Evolutionary conservation across 2,329 filamentous ascomycete species (phyloP).

Genomic region (Talaromyces sp.): DNA sequence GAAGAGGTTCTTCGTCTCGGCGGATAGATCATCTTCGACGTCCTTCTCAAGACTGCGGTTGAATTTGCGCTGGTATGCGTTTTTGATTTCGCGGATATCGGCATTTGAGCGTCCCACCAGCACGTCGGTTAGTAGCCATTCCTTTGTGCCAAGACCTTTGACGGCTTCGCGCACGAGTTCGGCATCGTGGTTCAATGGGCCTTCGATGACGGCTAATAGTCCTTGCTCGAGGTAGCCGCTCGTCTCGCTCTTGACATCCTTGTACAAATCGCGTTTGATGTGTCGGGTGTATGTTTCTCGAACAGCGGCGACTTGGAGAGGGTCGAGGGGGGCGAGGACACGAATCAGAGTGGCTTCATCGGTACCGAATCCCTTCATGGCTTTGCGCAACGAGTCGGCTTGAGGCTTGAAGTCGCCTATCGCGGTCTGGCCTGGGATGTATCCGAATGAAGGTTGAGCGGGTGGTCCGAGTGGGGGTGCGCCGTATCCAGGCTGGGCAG

Average conservation of each 20-base stretch:
- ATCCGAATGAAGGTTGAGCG: conserved; percentile 68
- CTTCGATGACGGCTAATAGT: conserved; percentile 70
- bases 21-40: conserved; percentile 73
- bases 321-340: conserved; percentile 68
- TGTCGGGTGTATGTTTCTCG: conserved; percentile 63
- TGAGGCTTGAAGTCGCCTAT: conserved; percentile 64
- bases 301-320: conserved; percentile 70
- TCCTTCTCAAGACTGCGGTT: conserved; percentile 65
- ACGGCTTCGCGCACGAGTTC: conserved; percentile 68
- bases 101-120: conserved; percentile 80
- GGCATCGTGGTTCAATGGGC: conserved; percentile 75
- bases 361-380: conserved; percentile 93
- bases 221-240: conserved; percentile 70
- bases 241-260: conserved; percentile 75
- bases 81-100: conserved; percentile 82
- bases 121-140: conserved; percentile 79
- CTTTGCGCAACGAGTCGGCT: conserved; percentile 68
- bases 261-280: conserved; percentile 66
- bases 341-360: conserved; percentile 75
- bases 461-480: conserved; percentile 43
- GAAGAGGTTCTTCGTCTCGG: conserved; percentile 84
- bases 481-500: conserved; percentile 25
- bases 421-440: conserved; percentile 67
- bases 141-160: conserved; percentile 79
- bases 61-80: conserved; percentile 67